Evolutionary conservation across 768 basidiomycete species (phyloP).

Genomic region (Leccinum arenicola): DNA sequence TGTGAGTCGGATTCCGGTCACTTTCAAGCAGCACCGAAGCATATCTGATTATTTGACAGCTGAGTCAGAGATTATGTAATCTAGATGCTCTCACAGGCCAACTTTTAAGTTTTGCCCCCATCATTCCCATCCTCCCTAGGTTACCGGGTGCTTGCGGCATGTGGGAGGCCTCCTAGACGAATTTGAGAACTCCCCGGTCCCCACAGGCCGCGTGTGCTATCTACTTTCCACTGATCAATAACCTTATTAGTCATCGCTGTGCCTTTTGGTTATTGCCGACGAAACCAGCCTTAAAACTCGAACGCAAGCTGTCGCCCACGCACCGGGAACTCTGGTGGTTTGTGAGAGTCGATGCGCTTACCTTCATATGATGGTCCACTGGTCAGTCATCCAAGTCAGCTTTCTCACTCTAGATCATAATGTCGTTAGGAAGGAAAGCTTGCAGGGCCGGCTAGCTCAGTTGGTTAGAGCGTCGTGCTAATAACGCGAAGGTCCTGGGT

Average conservation of each 20-base stretch:
- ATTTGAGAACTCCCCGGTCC: no score
- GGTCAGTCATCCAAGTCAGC: not conserved
- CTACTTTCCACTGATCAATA: no score
- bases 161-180: not conserved
- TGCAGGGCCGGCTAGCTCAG: slow-evolving; percentile 28
- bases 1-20: not conserved
- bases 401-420: not conserved
- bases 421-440: not conserved
- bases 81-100: not conserved
- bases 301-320: no score
- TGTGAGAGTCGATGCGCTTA: no score
- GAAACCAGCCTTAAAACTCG: no score
- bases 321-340: no score
- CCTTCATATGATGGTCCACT: no score
- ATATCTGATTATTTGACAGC: not conserved
- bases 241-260: no score
- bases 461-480: slow-evolving; percentile 35
- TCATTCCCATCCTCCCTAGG: not conserved
- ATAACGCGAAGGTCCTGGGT: slow-evolving; percentile 59
- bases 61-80: not conserved
- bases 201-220: no score
- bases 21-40: not conserved
- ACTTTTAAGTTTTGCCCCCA: not conserved
- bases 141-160: not conserved
- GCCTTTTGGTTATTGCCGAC: no score